Conservation (phyloP, 768 basidiomycete species). For the Mycena galericulata region DNA sequence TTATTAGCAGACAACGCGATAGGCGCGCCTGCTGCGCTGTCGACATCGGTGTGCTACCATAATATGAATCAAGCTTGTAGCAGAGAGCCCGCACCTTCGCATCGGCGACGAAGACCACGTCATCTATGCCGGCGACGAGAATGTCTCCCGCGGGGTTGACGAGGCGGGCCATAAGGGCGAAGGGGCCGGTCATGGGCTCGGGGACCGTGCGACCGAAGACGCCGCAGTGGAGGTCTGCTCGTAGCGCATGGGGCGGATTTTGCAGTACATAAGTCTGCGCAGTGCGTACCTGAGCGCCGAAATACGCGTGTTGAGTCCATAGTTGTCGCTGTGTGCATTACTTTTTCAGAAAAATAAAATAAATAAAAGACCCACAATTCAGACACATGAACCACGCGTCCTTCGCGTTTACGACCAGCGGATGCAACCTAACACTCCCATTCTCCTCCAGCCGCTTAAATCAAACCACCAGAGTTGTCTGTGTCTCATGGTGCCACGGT, state of each 20-base stretch:
- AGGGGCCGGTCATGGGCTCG: constrained; percentile 83
- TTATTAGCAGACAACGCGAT: neutral
- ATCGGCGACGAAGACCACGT: constrained; percentile 58
- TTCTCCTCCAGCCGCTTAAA: constrained; percentile 99
- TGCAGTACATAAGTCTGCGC: constrained; percentile 90
- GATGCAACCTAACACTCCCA: constrained; percentile 91
- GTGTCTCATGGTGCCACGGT: constrained; percentile 83
- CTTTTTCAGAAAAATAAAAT: constrained; percentile 17
- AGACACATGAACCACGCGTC: constrained; percentile 88
- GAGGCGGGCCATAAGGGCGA: constrained; percentile 75
- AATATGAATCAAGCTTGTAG: constrained; percentile 4
- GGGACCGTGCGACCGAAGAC: constrained; percentile 76
- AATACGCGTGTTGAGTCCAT: constrained; percentile 89
- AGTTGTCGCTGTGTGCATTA: constrained; percentile 91
- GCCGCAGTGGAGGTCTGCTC: constrained; percentile 96
- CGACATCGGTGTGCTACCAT: neutral
- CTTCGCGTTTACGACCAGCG: constrained; percentile 79
- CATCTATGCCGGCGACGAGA: constrained; percentile 77
- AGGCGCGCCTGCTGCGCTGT: neutral
- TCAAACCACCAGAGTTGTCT: constrained; percentile 81
- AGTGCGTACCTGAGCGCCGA: constrained; percentile 90
- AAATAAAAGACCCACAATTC: constrained; percentile 73
- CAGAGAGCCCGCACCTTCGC: constrained; percentile 1
- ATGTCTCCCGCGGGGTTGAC: constrained; percentile 73
- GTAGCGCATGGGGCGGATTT: constrained; percentile 81